Conservation (phyloP, 2,329 filamentous ascomycete species). For the Arthrocladium fulminans region DNA sequence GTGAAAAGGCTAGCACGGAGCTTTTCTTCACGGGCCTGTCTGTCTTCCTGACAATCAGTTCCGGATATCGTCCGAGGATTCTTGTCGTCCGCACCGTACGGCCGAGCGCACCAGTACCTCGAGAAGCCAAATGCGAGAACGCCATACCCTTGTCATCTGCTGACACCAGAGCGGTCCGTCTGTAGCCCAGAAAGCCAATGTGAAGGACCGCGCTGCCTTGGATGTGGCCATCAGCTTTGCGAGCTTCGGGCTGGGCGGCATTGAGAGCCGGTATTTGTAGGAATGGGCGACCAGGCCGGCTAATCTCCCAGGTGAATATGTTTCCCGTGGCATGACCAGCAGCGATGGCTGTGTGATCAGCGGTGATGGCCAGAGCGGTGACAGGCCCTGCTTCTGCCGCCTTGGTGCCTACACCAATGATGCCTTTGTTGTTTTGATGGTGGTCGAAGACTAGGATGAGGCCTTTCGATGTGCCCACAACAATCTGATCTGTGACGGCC, state of each 20-base stretch:
- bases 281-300: conserved; percentile 73
- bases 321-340: conserved; percentile 81
- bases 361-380: conserved; percentile 80
- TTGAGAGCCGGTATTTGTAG: conserved; percentile 74
- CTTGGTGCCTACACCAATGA: conserved; percentile 88
- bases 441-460: conserved; percentile 96
- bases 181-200: conserved; percentile 86
- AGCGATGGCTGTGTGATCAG: conserved; percentile 85
- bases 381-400: conserved; percentile 86
- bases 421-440: conserved; percentile 86
- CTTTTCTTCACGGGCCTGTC: conserved; percentile 71
- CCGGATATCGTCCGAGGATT: conserved; percentile 83
- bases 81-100: conserved; percentile 81
- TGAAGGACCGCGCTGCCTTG: conserved; percentile 71
- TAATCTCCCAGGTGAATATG: conserved; percentile 96
- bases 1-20: conserved; percentile 84
- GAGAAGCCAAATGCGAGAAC: conserved; percentile 89
- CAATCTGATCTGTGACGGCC: conserved; percentile 76
- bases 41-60: conserved; percentile 51
- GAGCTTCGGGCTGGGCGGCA: conserved; percentile 52
- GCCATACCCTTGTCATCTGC: conserved; percentile 95
- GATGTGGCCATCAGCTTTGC: conserved; percentile 73
- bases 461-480: conserved; percentile 86
- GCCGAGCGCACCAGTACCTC: conserved; percentile 78
- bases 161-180: conserved; percentile 89